Evolutionary conservation across 179 eudicot species (phyloP).

Genomic region (Pouteria campechiana): DNA sequence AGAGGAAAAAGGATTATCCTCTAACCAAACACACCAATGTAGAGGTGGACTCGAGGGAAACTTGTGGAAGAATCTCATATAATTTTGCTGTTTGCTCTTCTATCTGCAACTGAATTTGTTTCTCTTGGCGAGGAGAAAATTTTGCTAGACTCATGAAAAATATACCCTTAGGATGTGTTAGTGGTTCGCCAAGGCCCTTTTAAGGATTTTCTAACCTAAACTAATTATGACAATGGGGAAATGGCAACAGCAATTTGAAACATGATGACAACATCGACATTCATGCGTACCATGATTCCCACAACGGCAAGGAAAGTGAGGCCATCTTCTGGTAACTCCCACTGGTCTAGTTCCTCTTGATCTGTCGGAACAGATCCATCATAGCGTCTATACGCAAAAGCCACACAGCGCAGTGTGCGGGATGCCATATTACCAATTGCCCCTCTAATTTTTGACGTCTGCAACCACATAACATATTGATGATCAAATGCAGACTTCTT

Average conservation of each 20-base stretch:
- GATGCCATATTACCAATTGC: slow-evolving; percentile 84
- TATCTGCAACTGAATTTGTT: too few relatives aligned
- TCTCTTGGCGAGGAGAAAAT: not conserved
- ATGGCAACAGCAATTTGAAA: too few relatives aligned
- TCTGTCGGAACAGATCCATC: slow-evolving; percentile 55
- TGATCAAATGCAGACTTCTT: not conserved
- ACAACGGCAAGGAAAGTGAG: slow-evolving; percentile 71
- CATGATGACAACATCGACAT: not conserved
- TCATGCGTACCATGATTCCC: slow-evolving; percentile 63
- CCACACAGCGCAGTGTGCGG: slow-evolving; percentile 85
- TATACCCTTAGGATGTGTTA: not conserved
- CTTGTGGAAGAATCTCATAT: too few relatives aligned
- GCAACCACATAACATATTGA: not conserved
- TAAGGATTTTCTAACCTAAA: too few relatives aligned
- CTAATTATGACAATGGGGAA: too few relatives aligned
- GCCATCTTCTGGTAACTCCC: slow-evolving; percentile 71
- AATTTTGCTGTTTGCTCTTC: too few relatives aligned
- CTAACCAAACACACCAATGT: too few relatives aligned
- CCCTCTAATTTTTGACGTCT: slow-evolving; percentile 43
- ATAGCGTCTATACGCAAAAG: slow-evolving; percentile 60
- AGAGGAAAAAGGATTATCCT: too few relatives aligned
- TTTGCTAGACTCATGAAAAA: not conserved
- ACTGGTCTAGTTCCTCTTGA: slow-evolving; percentile 56
- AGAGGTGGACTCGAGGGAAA: too few relatives aligned
- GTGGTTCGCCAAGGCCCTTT: too few relatives aligned